Percentiles rank a stretch among this genome's conserved stretches.
Conservation (phyloP, 2,329 filamentous ascomycete species). For the Trichoderma semiorbis region DNA sequence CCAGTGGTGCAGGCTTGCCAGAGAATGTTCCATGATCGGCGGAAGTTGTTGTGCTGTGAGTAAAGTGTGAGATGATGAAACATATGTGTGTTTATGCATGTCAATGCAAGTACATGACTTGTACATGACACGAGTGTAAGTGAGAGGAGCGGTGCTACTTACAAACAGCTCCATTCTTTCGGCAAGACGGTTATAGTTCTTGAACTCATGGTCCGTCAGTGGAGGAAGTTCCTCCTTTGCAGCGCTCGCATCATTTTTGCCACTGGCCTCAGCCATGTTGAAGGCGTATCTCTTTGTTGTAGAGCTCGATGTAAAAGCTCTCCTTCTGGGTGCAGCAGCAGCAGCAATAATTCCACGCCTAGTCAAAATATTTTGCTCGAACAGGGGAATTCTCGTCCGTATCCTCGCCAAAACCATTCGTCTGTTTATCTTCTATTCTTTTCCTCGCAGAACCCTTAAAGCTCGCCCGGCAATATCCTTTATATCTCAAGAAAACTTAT, state of each 20-base stretch:
- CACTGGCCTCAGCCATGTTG: neutral
- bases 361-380: neutral
- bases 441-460: too few relatives aligned
- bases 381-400: neutral
- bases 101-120: neutral
- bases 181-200: slow-evolving; percentile 67
- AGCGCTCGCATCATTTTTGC: neutral
- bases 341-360: neutral
- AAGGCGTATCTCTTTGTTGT: neutral
- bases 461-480: neutral
- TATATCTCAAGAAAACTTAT: neutral
- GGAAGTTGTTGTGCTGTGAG: slow-evolving; percentile 72
- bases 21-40: slow-evolving; percentile 67
- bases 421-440: neutral
- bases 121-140: neutral
- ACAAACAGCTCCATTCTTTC: slow-evolving; percentile 73
- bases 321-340: neutral
- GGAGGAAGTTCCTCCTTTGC: slow-evolving; percentile 47
- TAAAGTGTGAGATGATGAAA: neutral
- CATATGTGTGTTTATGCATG: neutral
- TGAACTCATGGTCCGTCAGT: slow-evolving; percentile 64
- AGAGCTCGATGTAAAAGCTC: neutral
- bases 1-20: slow-evolving; percentile 60
- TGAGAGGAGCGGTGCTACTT: slow-evolving; percentile 28
- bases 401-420: neutral